Conservation (phyloP, 495 filamentous ascomycete genomes). For the Lophiostoma macrostomum region DNA sequence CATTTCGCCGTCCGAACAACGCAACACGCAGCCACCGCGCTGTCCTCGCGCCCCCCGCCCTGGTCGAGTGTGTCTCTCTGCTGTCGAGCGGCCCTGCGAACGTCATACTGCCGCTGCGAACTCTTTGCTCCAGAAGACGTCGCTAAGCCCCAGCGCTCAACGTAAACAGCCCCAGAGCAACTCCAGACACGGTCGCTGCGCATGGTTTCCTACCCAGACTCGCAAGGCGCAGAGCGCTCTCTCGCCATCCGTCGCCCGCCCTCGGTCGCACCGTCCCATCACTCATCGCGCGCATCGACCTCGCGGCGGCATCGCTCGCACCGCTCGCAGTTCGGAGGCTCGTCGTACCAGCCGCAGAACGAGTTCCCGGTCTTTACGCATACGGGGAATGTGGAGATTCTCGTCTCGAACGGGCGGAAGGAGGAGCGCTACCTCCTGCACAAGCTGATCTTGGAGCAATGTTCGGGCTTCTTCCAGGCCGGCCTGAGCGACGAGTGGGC, state of each 20-base stretch:
- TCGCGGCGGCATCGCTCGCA: conserved; percentile 66
- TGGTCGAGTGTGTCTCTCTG: too few relatives aligned
- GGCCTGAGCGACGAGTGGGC: conserved; percentile 87
- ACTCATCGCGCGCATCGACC: conserved; percentile 55
- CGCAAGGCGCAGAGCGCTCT: conserved; percentile 49
- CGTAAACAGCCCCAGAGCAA: too few relatives aligned
- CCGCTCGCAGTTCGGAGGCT: conserved; percentile 76
- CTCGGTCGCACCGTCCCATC: conserved; percentile 62
- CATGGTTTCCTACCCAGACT: conserved; percentile 62
- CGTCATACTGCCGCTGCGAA: too few relatives aligned
- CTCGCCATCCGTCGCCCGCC: conserved; percentile 53
- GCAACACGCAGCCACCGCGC: conserved; percentile 35
- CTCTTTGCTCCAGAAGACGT: too few relatives aligned
- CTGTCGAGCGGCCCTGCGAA: too few relatives aligned
- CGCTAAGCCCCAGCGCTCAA: too few relatives aligned
- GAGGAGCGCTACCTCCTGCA: conserved; percentile 84
- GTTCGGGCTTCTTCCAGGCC: conserved; percentile 89
- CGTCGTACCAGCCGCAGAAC: conserved; percentile 68
- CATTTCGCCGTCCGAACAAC: conserved; percentile 29
- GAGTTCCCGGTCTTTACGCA: conserved; percentile 90
- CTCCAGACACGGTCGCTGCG: neutral
- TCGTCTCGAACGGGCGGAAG: conserved; percentile 65
- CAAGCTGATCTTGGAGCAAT: conserved; percentile 77
- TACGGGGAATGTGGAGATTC: conserved; percentile 85
- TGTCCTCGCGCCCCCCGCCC: conserved; percentile 18